These are phyloP conservation scores for Candida chauliodis DNA, from an alignment of 805 yeast genomes.

Conservation along the genomic window DNA sequence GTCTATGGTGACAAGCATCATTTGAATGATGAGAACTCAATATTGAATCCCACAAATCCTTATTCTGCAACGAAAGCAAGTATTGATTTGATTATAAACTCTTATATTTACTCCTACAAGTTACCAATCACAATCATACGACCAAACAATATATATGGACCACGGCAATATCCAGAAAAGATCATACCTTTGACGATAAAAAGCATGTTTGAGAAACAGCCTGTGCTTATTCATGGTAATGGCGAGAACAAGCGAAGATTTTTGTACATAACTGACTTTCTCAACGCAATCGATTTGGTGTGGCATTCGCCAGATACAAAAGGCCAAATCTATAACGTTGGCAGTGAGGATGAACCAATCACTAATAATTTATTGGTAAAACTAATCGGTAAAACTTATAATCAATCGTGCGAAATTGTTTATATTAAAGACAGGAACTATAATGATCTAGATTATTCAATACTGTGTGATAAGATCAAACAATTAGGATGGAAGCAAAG, in stretches of 20 bases:
- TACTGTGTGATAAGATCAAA: constrained; percentile 19
- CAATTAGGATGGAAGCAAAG: constrained; percentile 31
- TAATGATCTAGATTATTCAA: constrained; percentile 29
- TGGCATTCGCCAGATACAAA: constrained; percentile 12
- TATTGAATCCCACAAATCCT: constrained; percentile 51
- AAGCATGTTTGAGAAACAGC: constrained; percentile 19
- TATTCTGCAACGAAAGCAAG: constrained; percentile 57
- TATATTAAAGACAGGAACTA: constrained; percentile 29
- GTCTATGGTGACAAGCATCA: constrained; percentile 47
- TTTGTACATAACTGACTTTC: constrained; percentile 42
- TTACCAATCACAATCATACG: constrained; percentile 43
- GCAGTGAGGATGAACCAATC: constrained; percentile 23
- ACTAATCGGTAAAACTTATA: constrained; percentile 16
- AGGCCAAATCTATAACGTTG: constrained; percentile 22
- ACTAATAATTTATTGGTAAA: constrained; percentile 22
- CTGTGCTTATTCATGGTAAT: constrained; percentile 44
- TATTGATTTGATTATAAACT: constrained; percentile 44
- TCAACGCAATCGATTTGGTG: constrained; percentile 33
- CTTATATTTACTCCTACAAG: constrained; percentile 41
- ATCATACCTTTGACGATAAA: constrained; percentile 35
- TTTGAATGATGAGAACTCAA: constrained; percentile 27
- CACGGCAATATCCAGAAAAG: constrained; percentile 53
- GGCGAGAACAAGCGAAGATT: constrained; percentile 44
- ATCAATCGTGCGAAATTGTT: constrained; percentile 14
- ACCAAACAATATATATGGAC: constrained; percentile 53